These are phyloP conservation scores for Pythium vanterpoolii DNA, from an alignment of 352 stramenopile genomes.

Conservation along the genomic window DNA sequence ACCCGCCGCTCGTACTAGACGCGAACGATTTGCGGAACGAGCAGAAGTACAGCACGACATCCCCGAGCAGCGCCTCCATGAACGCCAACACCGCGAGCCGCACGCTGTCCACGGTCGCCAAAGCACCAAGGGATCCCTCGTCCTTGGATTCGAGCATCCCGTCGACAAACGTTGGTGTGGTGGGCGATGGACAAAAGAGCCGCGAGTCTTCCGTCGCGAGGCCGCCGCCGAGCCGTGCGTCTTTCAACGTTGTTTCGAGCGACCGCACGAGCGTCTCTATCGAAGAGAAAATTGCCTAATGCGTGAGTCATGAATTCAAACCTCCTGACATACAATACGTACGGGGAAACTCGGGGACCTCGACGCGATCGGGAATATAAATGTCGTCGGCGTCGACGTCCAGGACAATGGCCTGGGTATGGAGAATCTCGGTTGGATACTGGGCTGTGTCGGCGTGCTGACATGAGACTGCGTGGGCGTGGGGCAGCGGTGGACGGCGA, in stretches of 20 bases:
- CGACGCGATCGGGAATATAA: constrained; percentile 57
- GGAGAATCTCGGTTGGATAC: constrained; percentile 45
- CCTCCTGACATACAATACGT: background rate
- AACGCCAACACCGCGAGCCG: constrained; percentile 53
- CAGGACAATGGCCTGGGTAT: constrained; percentile 48
- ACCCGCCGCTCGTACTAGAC: background rate
- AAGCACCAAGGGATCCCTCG: background rate
- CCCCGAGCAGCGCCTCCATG: constrained; percentile 59
- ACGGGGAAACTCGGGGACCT: constrained; percentile 71
- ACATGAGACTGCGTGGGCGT: background rate
- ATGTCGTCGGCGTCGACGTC: constrained; percentile 72
- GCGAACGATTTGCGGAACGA: constrained; percentile 47
- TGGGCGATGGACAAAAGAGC: constrained; percentile 35
- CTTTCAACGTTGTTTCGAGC: constrained; percentile 42
- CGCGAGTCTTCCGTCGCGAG: constrained; percentile 45
- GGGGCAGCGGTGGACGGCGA: constrained; percentile 13
- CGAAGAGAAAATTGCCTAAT: background rate
- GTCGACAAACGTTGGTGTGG: constrained; percentile 24
- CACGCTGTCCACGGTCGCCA: constrained; percentile 20
- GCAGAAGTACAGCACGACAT: constrained; percentile 59
- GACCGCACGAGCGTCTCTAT: constrained; percentile 51
- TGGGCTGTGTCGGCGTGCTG: constrained; percentile 2
- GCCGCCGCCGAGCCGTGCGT: constrained; percentile 33
- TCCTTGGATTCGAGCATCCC: constrained; percentile 24
- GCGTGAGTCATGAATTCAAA: background rate